Evolutionary conservation across 768 basidiomycete genomes (phyloP).

Genomic region (Agaricus bisporus): DNA sequence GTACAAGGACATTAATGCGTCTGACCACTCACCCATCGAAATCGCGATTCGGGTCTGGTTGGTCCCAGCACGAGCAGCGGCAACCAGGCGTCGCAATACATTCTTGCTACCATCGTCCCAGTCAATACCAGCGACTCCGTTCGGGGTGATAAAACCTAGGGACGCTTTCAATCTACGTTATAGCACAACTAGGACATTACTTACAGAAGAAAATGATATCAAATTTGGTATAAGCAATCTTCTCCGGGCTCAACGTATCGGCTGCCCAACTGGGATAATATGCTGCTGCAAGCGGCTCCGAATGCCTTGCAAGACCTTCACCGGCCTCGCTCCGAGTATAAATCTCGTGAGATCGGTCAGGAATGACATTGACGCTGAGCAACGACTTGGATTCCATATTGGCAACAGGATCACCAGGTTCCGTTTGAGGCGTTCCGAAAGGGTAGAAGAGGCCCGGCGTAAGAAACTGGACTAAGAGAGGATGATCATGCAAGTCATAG

Average conservation of each 20-base stretch:
- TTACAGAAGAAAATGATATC: constrained; percentile 63
- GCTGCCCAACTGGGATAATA: constrained; percentile 51
- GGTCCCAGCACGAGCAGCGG: constrained; percentile 43
- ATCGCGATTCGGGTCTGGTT: constrained; percentile 58
- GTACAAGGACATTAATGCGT: constrained; percentile 5
- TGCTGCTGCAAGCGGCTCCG: constrained; percentile 33
- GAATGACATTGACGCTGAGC: neutral
- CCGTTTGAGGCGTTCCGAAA: constrained; percentile 38
- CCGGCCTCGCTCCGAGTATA: constrained; percentile 9
- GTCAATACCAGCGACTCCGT: constrained; percentile 41
- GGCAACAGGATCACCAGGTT: constrained; percentile 21
- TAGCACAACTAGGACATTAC: constrained; percentile 2
- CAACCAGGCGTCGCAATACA: constrained; percentile 51
- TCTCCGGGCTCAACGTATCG: constrained; percentile 43
- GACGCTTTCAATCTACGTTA: constrained; percentile 8
- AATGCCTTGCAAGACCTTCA: constrained; percentile 18
- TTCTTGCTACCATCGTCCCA: constrained; percentile 45
- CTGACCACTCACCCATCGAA: constrained; percentile 48
- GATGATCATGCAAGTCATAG: constrained; percentile 27
- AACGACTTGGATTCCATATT: constrained; percentile 2
- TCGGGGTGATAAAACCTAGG: constrained; percentile 63
- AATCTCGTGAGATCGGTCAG: neutral
- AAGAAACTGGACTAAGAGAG: constrained; percentile 34
- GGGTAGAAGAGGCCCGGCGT: constrained; percentile 23
- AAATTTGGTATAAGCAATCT: constrained; percentile 56